Evolutionary conservation across 768 basidiomycete species (phyloP), one percentile per base, ranked within the genome.

Genomic region (Mrakia frigida): DNA sequence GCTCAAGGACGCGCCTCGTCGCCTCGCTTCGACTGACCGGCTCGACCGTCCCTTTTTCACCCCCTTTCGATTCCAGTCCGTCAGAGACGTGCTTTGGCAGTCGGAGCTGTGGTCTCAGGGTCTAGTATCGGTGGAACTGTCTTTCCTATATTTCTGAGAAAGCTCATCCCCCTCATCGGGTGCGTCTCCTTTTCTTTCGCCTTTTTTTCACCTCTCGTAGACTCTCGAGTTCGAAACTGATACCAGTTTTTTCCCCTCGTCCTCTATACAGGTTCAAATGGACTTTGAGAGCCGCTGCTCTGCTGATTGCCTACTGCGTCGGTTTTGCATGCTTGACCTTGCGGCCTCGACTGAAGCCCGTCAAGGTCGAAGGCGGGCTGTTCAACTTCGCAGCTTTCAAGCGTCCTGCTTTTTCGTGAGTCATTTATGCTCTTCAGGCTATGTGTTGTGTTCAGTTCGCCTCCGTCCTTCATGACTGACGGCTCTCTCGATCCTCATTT

Each of bases 61-160:
- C 52, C 2, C 52, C 9, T 18, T 18, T 7, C 21, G 52, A 2
- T 53, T 2, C 6, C 52, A 53, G 52, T 91, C 83, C 80, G 81
- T 67, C 86, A 86, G 77, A 88, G 89, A 78, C 87, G 91, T 18
- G 90, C 89, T 6, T 89, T 91, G 1, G 90, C 91, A 0, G 84
- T 90, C 52, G 92, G 92, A 2, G 84, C 92, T 73, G 89, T 88
- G n/a, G 85, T 87, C 1, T 87, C 90, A 41, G 92, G 92, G 28
- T 89, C 88, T 28, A 88, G 87, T 28, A 81, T 89, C 23, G 89
- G 90, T 4, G 91, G 92, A 10, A 85, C 87, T 35, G 70, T 90
- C 0, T 86, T 91, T 59, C 91, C 91, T 0, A 88, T 91, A 53
- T 82, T 86, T 9, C 86, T 87, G 43, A 21, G 71, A 10, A 11